Base-by-base conservation (phyloP, 495 filamentous ascomycete genomes). In the Hyphodiscus hymeniophilus region DNA sequence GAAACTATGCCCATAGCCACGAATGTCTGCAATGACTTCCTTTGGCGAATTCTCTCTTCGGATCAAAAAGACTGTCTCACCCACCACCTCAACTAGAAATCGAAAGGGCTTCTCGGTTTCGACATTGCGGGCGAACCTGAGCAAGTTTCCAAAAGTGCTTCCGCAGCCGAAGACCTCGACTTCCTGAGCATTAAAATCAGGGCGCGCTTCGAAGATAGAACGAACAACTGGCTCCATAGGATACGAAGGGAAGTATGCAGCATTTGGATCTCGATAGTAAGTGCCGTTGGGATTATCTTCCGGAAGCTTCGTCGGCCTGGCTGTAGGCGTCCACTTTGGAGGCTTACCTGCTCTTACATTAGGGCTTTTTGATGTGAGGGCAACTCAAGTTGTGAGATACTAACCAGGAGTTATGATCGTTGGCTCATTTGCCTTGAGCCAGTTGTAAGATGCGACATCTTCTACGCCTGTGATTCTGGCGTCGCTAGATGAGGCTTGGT, bases 1-100 rank as follows among this genome's bases (percentile, higher is more conserved):
- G 57, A 86, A 86, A 1, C 75, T 71, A 57, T 84, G 78, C 7
- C 82, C 81, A 56, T 68, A 85, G 0, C 81, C 84, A 5, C 46
- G 45, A 3, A 85, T 63, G 41, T 66, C 67, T 2, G 60, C 54
- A 23, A 85, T 79, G 3, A 64, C 13, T 38, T 72, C 65, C 0
- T 57, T 72, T 0, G 79, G 78, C 1, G 67, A 70, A 42, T 76
- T 80, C 42, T 80, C 77, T 17, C 68, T 65, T 20, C 81, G 74
- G 30, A 80, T 55, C 38, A 87, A 71, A 57, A 87, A 80, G 12
- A 84, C 67, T 0, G 80, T 82, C 22, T 72, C 66, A 8, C 75
- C 77, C 31, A 85, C 53, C 3, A 68, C 68, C 34, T 86, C 77
- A 21, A 82, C 68, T 17, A 75, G 57, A 45, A 84, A 75, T 3